Evolutionary conservation across 306 rosid species (phyloP).

Genomic region (Vachellia collinsii): DNA sequence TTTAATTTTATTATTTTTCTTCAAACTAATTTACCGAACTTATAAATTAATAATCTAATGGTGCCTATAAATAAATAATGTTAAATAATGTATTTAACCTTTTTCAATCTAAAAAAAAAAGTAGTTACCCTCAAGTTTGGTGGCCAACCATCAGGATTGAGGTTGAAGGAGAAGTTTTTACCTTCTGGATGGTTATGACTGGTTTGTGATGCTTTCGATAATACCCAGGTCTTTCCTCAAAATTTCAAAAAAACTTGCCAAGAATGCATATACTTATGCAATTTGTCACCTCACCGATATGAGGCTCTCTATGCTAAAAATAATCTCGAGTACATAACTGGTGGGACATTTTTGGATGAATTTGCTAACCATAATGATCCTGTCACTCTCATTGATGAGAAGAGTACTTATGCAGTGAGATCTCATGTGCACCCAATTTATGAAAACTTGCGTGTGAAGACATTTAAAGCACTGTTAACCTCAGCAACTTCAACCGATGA

Average conservation of each 20-base stretch:
- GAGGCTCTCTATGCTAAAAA: conserved; percentile 69
- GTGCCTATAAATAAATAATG: too few relatives aligned
- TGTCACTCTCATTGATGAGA: conserved; percentile 77
- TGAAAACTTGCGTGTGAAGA: conserved; percentile 96
- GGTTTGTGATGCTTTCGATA: conserved; percentile 95
- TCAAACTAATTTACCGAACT: too few relatives aligned
- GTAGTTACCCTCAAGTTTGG: conserved; percentile 93
- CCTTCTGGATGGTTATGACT: conserved; percentile 95
- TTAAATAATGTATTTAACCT: too few relatives aligned
- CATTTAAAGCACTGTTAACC: conserved; percentile 86
- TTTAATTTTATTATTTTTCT: too few relatives aligned
- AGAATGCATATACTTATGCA: conserved; percentile 87
- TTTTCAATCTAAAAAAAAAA: too few relatives aligned
- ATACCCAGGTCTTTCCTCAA: conserved; percentile 72
- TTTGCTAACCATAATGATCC: conserved; percentile 71
- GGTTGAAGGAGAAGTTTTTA: conserved; percentile 80
- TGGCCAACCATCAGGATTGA: conserved; percentile 99
- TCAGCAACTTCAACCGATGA: conserved; percentile 70
- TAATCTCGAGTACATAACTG: conserved; percentile 60
- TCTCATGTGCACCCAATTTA: conserved; percentile 78
- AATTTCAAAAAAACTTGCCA: conserved; percentile 78
- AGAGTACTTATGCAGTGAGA: conserved; percentile 60
- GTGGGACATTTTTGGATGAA: conserved; percentile 61
- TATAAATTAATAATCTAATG: too few relatives aligned
- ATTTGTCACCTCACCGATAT: conserved; percentile 84